Conservation (phyloP, 371 early-diverging fungal species). For the Mucor saturninus region DNA sequence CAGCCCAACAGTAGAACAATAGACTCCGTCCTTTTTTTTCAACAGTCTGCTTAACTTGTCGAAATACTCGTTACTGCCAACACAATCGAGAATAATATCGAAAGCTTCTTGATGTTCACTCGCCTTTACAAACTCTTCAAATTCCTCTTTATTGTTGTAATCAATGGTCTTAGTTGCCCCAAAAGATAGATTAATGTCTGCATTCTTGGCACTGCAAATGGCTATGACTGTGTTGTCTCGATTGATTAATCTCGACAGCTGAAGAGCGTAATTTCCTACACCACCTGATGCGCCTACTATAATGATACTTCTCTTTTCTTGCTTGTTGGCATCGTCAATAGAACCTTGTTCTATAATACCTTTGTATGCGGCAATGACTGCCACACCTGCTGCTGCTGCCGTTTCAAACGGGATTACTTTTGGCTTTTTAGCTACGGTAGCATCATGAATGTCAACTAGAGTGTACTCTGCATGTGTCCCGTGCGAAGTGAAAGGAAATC, state of each 20-base stretch:
- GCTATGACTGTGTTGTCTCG: constrained; percentile 56
- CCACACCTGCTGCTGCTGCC: constrained; percentile 44
- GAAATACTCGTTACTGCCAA: constrained; percentile 54
- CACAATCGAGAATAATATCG: constrained; percentile 51
- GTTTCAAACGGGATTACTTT: constrained; percentile 40
- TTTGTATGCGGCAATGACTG: constrained; percentile 40
- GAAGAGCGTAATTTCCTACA: constrained; percentile 63
- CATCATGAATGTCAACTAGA: constrained; percentile 12
- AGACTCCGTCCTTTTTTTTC: constrained; percentile 36
- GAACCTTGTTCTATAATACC: constrained; percentile 20
- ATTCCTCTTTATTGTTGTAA: constrained; percentile 47
- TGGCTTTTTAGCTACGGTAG: constrained; percentile 47
- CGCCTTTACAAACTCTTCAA: constrained; percentile 14
- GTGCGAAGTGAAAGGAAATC: constrained; percentile 13
- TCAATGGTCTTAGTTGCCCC: constrained; percentile 65
- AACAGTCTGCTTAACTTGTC: constrained; percentile 20
- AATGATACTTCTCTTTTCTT: constrained; percentile 26
- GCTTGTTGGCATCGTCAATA: neutral
- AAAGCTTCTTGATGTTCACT: constrained; percentile 16
- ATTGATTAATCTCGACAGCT: constrained; percentile 56
- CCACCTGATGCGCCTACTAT: constrained; percentile 62
- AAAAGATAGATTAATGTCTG: constrained; percentile 46
- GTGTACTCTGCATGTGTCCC: constrained; percentile 57
- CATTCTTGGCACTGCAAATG: constrained; percentile 57
- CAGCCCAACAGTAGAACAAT: constrained; percentile 43